Conservation (phyloP, 1,139 yeast species). For the Taphrina betulina region DNA sequence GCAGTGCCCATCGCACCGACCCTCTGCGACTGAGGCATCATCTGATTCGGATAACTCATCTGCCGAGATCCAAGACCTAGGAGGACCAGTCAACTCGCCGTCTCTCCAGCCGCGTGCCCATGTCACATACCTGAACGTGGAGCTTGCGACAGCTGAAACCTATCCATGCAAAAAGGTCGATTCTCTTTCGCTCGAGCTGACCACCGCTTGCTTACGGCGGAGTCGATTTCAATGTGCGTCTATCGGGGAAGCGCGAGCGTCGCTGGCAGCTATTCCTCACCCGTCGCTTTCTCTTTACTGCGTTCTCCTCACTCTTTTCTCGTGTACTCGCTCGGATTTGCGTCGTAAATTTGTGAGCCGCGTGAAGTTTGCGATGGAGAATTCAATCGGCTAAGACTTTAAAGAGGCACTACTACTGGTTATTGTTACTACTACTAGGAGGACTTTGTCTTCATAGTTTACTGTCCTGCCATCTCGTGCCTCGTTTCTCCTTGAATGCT, state of each 20-base stretch:
- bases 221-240: too few relatives aligned
- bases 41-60: slow-evolving; percentile 17
- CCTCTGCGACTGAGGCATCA: slow-evolving; percentile 18
- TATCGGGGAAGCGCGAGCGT: too few relatives aligned
- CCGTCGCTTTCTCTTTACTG: too few relatives aligned
- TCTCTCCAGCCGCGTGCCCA: neutral
- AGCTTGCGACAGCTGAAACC: slow-evolving; percentile 7
- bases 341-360: too few relatives aligned
- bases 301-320: too few relatives aligned
- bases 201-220: too few relatives aligned
- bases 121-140: slow-evolving; percentile 3
- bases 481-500: slow-evolving; percentile 42
- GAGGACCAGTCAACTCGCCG: neutral
- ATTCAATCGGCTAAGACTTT: too few relatives aligned
- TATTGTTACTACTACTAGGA: neutral
- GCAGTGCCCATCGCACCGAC: neutral
- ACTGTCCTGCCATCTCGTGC: slow-evolving; percentile 40
- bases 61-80: slow-evolving; percentile 4
- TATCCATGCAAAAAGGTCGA: slow-evolving; percentile 1
- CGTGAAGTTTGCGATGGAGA: too few relatives aligned
- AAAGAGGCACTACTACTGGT: neutral
- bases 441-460: slow-evolving; percentile 26
- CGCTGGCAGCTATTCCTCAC: too few relatives aligned
- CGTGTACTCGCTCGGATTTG: too few relatives aligned
- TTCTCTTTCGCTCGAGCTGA: too few relatives aligned